Evolutionary conservation across 2,329 filamentous ascomycete genomes (phyloP).

Genomic region (Cercospora beticola): DNA sequence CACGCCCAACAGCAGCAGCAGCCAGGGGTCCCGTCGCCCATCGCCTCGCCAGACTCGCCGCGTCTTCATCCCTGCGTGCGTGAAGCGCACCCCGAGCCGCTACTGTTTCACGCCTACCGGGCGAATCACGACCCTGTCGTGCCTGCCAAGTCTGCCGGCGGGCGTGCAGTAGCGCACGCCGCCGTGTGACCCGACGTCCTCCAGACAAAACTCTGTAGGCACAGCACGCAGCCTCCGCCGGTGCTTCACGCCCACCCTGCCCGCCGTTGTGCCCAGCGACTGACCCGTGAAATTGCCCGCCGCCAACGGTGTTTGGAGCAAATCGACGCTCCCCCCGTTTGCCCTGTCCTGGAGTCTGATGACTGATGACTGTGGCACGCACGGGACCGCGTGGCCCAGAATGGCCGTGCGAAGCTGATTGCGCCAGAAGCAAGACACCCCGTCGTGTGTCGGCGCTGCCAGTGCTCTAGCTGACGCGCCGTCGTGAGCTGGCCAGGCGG

Average conservation of each 20-base stretch:
- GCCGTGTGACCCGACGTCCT: constrained; percentile 5
- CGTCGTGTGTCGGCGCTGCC: neutral
- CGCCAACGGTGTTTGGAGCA: neutral
- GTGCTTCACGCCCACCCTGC: neutral
- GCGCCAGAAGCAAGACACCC: neutral
- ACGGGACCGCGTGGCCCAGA: neutral
- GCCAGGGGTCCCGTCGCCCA: neutral
- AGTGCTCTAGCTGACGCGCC: constrained; percentile 10
- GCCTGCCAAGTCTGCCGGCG: constrained; percentile 5
- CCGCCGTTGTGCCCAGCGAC: neutral
- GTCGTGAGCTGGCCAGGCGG: constrained; percentile 6
- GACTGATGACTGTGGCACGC: neutral
- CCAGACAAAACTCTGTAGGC: constrained; percentile 3
- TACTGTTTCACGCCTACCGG: neutral
- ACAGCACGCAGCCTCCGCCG: neutral
- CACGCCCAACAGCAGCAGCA: neutral
- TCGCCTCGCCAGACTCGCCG: neutral
- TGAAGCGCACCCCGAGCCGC: neutral
- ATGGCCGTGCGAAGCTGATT: no score
- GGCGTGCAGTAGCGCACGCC: neutral
- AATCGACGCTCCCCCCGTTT: neutral
- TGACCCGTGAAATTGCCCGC: neutral
- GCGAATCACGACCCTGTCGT: constrained; percentile 1
- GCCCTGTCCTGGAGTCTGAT: neutral
- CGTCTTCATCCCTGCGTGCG: neutral